These are phyloP conservation scores for Volvox carteri DNA, from an alignment of 163 green algal genomes.

Conservation along the genomic window DNA sequence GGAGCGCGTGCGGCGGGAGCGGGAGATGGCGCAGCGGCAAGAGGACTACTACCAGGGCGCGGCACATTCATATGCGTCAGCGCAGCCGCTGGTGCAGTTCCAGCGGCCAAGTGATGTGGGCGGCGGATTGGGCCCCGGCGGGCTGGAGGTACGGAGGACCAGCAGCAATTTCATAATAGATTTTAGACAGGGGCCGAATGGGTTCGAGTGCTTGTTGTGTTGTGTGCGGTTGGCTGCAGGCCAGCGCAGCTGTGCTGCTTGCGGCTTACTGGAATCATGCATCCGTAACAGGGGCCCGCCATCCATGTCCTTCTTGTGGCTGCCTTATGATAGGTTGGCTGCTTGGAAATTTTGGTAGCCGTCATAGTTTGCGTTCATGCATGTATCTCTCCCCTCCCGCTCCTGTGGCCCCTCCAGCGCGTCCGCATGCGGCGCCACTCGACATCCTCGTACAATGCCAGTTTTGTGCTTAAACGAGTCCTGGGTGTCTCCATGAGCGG, in stretches of 20 bases:
- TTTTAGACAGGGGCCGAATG: too few relatives aligned
- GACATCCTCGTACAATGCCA: conserved; percentile 38
- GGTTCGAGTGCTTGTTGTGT: too few relatives aligned
- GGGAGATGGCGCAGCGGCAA: not conserved
- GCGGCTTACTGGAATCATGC: too few relatives aligned
- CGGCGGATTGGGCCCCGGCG: not conserved
- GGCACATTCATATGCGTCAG: conserved; percentile 1
- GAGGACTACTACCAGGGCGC: conserved; percentile 10
- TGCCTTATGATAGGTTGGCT: too few relatives aligned
- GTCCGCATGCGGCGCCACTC: conserved; percentile 51
- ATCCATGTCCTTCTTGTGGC: too few relatives aligned
- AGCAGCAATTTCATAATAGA: too few relatives aligned
- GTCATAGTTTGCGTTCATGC: too few relatives aligned
- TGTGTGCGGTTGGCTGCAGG: too few relatives aligned
- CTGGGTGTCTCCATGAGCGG: conserved; percentile 38
- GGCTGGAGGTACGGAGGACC: not conserved
- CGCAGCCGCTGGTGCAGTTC: conserved; percentile 33
- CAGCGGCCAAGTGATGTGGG: conserved; percentile 8
- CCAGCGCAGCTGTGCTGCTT: too few relatives aligned
- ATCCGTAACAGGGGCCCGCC: too few relatives aligned
- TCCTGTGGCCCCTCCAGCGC: not conserved
- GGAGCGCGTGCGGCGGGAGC: conserved; percentile 18
- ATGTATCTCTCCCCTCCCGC: too few relatives aligned
- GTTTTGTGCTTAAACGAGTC: conserved; percentile 33
- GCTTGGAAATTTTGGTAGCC: too few relatives aligned